Evolutionary conservation across 75 land plant species (phyloP), one percentile per base, ranked within the genome.

Genomic region (Cunninghamia lanceolata): DNA sequence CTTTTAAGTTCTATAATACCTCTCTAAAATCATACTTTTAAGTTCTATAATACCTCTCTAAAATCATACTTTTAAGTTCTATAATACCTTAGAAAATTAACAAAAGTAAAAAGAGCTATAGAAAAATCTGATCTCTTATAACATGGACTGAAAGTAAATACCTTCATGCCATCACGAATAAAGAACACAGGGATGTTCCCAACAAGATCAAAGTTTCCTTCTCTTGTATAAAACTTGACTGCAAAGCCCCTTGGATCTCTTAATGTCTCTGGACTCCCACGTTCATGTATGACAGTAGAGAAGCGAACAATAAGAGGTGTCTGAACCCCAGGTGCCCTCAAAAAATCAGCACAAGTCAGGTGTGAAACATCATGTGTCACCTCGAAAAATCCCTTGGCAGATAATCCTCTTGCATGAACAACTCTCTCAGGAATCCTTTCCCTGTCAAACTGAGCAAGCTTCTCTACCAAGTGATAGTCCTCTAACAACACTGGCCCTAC

Each of bases 381-480:
- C 85, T 95, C 94, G 79, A 95, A 95, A 85, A 95, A 94, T 19
- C 97, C 97, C 85, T 95, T 94, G 15, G 94, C 97, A 85, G 93
- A 89, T 32, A 94, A 95, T 86, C 97, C 97, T 82, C 96, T 87
- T 52, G 96, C 97, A 90, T 97, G 99, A 45, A 97, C 99, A 76
- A 96, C 98, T 85, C 98, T 96, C 83, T 97, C 98, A 10, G 98
- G 98, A 54, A 96, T 92, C 32, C 98, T 68, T 66, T 95, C 97
- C 46, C 96, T 85, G 36, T 92, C 92, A 88, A 95, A 95, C 50
- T 94, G 89, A 42, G 97, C 96, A 71, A 95, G 82, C 88, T 95
- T 95, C 88, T 95, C 97, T 53, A 95, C 86, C 53, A 95, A 76
- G 84, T 95, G 96, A 56, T 95, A 95, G 80, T 94, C 93, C 88